Evolutionary conservation across 2,329 filamentous ascomycete species (phyloP), one percentile per base, ranked within the genome.

Genomic region (Cladosporium phlei): DNA sequence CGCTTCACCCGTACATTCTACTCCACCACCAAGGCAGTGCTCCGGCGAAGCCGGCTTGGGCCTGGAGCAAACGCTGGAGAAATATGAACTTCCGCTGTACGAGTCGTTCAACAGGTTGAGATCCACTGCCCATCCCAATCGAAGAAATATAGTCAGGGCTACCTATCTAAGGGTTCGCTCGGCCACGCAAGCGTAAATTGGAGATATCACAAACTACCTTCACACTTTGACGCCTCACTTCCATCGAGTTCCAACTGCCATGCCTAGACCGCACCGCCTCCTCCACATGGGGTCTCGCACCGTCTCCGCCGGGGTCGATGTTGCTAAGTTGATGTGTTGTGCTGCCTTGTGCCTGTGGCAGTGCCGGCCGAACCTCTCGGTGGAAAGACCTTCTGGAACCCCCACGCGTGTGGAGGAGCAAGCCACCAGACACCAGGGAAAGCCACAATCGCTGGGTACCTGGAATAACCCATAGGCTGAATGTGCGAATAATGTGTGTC

Each of bases 11-110:
- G 37, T 35, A 34, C n/a, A n/a, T n/a, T n/a, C 19, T 45, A 37
- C 42, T 45, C 42, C 42, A 45, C 42, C 22, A 21, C 30, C 32
- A 24, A 45, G 34, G 32, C 22, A 29, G 24, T 29, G 42, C 42
- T 45, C 42, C 42, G 42, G 42, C 32, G 42, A 32, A 45, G 42
- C 42, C 30, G 42, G 30, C 40, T 44, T n/a, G 30, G 40, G 40
- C 38, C 38, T 44, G 40, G 40, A 45, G 40, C 28, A 45, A 45
- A 33, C 16, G 16, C 30, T 33, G 30, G 30, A 33, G 30, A 33
- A 33, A 20, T 20, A 19, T 4, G 16, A 19, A 1, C 16, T 33
- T 20, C 30, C 11, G 16, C 16, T 2, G 17, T 29, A 22, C 27
- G 42, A 33, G 39, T 43, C 39, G 39, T 33, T 33, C 28, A 33